Conservation (phyloP, 176 grass and related monocot species). For the Eragrostis nindensis region DNA sequence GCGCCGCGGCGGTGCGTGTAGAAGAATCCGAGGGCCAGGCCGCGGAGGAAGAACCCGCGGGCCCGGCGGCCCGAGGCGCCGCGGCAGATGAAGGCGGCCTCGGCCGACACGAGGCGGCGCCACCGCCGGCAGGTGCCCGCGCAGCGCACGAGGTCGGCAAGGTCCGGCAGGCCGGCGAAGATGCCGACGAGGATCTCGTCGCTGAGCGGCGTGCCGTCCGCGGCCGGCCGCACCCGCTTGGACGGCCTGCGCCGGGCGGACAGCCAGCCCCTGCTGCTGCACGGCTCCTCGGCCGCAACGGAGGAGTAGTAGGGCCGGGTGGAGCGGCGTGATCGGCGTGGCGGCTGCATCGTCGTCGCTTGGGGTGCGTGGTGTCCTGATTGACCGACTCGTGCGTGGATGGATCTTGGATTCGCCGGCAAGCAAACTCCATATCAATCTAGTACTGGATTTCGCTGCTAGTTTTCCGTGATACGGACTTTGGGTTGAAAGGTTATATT, state of each 20-base stretch:
- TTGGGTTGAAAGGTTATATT: too few species aligned
- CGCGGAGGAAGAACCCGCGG: neutral
- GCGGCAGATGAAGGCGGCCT: slow-evolving; percentile 13
- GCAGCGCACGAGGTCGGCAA: neutral
- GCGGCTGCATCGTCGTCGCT: neutral
- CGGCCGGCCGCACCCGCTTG: neutral
- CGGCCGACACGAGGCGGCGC: slow-evolving; percentile 3
- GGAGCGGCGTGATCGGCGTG: neutral
- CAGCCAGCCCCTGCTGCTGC: neutral
- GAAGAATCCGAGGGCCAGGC: slow-evolving; percentile 12
- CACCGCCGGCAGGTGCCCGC: neutral
- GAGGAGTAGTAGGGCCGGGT: neutral
- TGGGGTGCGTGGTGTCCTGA: neutral
- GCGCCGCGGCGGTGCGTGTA: neutral
- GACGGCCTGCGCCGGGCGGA: neutral
- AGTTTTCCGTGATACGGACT: too few species aligned
- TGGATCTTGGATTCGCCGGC: neutral
- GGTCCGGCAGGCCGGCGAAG: neutral
- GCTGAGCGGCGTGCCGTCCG: slow-evolving; percentile 1
- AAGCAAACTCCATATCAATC: neutral
- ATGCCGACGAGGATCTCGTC: slow-evolving; percentile 21
- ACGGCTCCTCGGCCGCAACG: neutral
- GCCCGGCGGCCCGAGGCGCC: neutral
- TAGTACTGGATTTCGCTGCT: too few species aligned
- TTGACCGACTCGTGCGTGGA: neutral